Evolutionary conservation across 148 eudicot species (phyloP).

Genomic region (Chenopodium berlandieri): DNA sequence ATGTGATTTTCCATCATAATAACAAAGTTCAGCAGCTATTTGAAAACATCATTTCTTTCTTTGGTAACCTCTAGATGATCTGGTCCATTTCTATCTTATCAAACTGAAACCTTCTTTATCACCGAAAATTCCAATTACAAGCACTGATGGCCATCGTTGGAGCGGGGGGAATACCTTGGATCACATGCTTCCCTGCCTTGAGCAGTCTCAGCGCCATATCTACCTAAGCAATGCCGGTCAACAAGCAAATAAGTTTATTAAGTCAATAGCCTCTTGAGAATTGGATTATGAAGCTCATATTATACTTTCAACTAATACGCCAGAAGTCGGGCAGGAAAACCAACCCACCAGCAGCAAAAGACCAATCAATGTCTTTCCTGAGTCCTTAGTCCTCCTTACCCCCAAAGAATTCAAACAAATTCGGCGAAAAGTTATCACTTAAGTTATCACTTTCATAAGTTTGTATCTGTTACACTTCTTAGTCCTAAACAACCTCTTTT

Average conservation of each 20-base stretch:
- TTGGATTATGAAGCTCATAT: not conserved
- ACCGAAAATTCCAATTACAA: not conserved
- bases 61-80: not conserved
- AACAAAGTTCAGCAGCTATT: not conserved
- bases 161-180: slow-evolving; percentile 60
- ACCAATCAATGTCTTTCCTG: not conserved
- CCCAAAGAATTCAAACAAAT: not conserved
- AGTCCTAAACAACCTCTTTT: not conserved
- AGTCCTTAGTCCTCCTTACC: not conserved
- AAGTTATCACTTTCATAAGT: not conserved
- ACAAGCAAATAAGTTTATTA: slow-evolving; percentile 1
- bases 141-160: not conserved
- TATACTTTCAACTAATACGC: not conserved
- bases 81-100: not conserved
- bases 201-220: slow-evolving; percentile 74
- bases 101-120: not conserved
- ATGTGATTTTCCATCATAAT: not conserved
- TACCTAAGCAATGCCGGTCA: slow-evolving; percentile 45
- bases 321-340: not conserved
- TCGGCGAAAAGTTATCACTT: not conserved
- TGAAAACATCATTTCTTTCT: not conserved
- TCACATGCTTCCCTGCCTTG: slow-evolving; percentile 95
- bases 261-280: not conserved
- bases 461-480: not conserved
- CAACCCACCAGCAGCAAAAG: not conserved